Conservation (phyloP, 2,329 filamentous ascomycete species). For the Polychaeton citri region DNA sequence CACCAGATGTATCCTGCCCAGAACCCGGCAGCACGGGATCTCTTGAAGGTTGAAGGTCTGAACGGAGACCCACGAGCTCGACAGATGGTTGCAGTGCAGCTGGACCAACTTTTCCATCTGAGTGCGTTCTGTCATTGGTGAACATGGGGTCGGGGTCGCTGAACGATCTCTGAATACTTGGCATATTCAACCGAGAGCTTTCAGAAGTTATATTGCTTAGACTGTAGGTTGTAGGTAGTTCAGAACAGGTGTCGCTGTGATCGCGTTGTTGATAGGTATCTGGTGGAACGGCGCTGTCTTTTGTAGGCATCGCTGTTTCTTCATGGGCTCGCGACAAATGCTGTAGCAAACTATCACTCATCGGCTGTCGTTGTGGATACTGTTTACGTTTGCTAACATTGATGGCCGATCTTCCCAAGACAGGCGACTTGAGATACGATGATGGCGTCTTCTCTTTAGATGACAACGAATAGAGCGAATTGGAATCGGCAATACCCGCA, state of each 20-base stretch:
- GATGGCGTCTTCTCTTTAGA: constrained; percentile 5
- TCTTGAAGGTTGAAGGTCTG: no score
- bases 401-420: constrained; percentile 6
- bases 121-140: neutral
- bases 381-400: neutral
- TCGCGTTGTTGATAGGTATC: no score
- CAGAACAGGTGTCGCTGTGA: constrained; percentile 12
- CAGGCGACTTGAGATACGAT: constrained; percentile 12
- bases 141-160: neutral
- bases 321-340: neutral
- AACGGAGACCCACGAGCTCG: no score
- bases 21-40: no score
- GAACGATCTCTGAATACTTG: constrained; percentile 1
- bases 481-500: no score
- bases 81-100: neutral
- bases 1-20: no score
- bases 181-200: no score
- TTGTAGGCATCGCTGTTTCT: neutral
- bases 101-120: neutral
- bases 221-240: constrained; percentile 22
- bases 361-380: neutral
- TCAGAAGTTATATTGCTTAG: constrained; percentile 16
- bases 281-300: no score
- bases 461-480: no score
- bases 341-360: constrained; percentile 1